Conservation (phyloP, 345 rosid genomes). For the Pelargonium nanum region DNA sequence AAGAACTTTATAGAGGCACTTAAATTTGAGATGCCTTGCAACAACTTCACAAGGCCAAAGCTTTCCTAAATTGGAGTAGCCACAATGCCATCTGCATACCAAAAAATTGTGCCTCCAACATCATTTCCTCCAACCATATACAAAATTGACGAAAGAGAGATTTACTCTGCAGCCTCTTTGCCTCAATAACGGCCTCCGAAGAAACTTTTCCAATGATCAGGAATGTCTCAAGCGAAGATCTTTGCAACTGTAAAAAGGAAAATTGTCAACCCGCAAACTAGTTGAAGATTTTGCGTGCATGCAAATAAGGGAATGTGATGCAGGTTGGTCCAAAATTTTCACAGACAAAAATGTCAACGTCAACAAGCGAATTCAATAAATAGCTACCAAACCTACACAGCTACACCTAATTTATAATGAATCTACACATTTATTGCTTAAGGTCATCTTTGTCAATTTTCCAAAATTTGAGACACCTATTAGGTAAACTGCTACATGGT, state of each 20-base stretch:
- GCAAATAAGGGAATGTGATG: too few relatives aligned
- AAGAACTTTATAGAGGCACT: not conserved
- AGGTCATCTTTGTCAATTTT: too few relatives aligned
- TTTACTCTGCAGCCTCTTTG: conserved; percentile 46
- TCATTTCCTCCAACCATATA: conserved; percentile 56
- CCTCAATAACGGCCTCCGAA: conserved; percentile 75
- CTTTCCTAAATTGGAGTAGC: conserved; percentile 50
- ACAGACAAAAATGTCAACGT: too few relatives aligned
- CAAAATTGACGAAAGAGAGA: conserved; percentile 38
- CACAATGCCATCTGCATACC: conserved; percentile 57
- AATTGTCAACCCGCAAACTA: conserved; percentile 3
- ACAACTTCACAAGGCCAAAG: conserved; percentile 28
- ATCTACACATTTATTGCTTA: too few relatives aligned
- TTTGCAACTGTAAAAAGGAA: conserved; percentile 40
- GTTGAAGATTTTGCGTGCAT: too few relatives aligned
- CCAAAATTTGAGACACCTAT: too few relatives aligned
- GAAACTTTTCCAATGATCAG: conserved; percentile 72
- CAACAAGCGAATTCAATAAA: too few relatives aligned
- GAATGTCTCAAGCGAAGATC: conserved; percentile 67
- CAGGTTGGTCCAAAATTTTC: too few relatives aligned
- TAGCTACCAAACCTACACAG: too few relatives aligned
- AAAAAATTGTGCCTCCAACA: conserved; percentile 54
- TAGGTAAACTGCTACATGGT: too few relatives aligned
- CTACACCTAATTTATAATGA: too few relatives aligned
- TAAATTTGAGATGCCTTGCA: not conserved